Evolutionary conservation across 2,329 filamentous ascomycete genomes (phyloP), one percentile per base, ranked within the genome.

Genomic region (Xylariaceae sp.): DNA sequence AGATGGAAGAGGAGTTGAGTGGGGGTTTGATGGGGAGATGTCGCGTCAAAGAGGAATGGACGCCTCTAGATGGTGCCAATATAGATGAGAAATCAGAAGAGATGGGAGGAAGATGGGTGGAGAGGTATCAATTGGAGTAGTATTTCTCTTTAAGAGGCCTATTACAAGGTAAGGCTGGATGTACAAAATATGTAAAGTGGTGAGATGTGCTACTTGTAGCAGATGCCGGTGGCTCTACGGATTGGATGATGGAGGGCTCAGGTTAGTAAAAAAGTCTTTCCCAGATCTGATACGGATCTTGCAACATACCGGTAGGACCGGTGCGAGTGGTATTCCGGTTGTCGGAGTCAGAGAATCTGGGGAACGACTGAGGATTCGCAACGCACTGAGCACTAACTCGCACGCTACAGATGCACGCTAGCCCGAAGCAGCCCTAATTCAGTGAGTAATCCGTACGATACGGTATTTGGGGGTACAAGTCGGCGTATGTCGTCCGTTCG

Each of bases 281-380:
- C 17, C 13, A 35, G 48, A 34, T 30, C 23, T 51, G 49, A 35
- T 2, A 6, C 11, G 3, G 49, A 51, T 35, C 10, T 11, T 35
- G 11, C 5, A n/a, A 30, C 18, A 34, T 5, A 18, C 2, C 10
- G 7, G 15, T 49, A 49, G 9, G 10, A 50, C 8, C 48, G 18
- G 23, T 13, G 2, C 11, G 23, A 53, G 49, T 44, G 48, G 51
- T n/a, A 23, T 57, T 67, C 68, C 68, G 68, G 67, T 69, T 69
- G 67, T 70, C 68, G 68, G 68, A 58, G 61, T 41, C 50, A 45
- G 56, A 55, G 60, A 61, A 30, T 64, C 67, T 60, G 67, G 67
- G 67, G 65, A 68, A 67, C 55, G 52, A 34, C 34, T 44, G 49
- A 49, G 41, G 49, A 37, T 48, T 51, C 55, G 56, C 49, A 37